Evolutionary conservation across 331 rosid species (phyloP).

Genomic region (Telfairia occidentalis): DNA sequence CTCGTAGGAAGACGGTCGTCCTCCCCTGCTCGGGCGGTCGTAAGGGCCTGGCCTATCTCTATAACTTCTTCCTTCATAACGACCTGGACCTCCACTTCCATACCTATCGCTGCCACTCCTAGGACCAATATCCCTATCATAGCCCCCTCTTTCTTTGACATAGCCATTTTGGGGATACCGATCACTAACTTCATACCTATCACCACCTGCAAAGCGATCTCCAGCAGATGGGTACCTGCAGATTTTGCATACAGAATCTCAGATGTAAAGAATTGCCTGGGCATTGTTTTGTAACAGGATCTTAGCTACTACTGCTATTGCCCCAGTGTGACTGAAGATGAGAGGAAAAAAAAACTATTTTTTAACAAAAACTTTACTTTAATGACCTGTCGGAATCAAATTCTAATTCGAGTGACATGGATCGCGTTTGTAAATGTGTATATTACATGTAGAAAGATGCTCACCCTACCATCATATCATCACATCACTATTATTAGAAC

Average conservation of each 20-base stretch:
- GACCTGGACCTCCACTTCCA: slow-evolving; percentile 5
- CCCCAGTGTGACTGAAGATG: no score
- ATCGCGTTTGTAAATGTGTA: not conserved
- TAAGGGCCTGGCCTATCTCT: slow-evolving; percentile 13
- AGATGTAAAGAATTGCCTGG: not conserved
- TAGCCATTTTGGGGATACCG: slow-evolving; percentile 10
- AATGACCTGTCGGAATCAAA: not conserved
- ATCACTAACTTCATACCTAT: slow-evolving; percentile 1
- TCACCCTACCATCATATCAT: not conserved
- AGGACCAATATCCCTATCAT: slow-evolving; percentile 8
- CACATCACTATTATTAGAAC: not conserved
- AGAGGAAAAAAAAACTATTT: no score
- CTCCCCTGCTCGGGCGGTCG: not conserved
- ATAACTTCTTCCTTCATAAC: not conserved
- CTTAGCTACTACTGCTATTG: no score
- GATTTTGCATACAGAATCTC: not conserved
- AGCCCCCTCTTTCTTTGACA: not conserved
- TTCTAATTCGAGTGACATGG: not conserved
- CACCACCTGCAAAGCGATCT: not conserved
- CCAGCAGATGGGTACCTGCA: slow-evolving; percentile 12
- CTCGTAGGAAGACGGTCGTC: slow-evolving; percentile 6
- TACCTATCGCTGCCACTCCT: slow-evolving; percentile 10
- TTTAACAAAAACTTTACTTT: not conserved
- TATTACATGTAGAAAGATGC: not conserved
- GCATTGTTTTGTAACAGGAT: not conserved